Evolutionary conservation across 768 basidiomycete genomes (phyloP), one percentile per base, ranked within the genome.

Genomic region (Macrolepiota albuminosa): DNA sequence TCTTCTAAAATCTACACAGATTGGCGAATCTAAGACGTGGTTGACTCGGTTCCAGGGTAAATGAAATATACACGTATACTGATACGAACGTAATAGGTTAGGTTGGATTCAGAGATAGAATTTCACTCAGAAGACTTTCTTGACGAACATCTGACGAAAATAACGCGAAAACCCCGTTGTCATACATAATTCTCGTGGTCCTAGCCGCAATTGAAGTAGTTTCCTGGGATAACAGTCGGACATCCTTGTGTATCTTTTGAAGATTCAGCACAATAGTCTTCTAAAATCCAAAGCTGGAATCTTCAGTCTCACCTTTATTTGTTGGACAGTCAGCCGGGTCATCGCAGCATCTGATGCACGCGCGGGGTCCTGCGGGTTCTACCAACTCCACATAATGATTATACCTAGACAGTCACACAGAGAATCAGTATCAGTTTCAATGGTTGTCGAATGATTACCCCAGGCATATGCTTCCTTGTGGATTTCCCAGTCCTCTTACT

Each of bases 361-460:
- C 83, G 2, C 84, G 75, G 3, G 67, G 68, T 6, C 71, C 81
- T 24, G 71, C 72, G 11, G 83, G 84, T 66, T 85, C 84, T 31
- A 84, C 74, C 18, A 84, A 69, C 62, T 85, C 84, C 24, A 84
- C 81, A 63, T 84, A 85, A 67, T 84, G 82, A 40, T 83, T 84
- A 67, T 82, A 85, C 4, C 79, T 80, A 45, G 10, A 45, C 14
- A 14, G 11, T 33, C 10, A 21, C n/a, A 46, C 8, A 56, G 14
- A 34, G 37, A 40, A 21, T 45, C 45, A 60, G 36, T 16, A 24
- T n/a, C 45, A 51, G 21, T 56, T 45, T 39, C 6, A 24, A 43
- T 40, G 37, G 21, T 36, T 1, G 6, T 9, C 2, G 29, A 9
- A 51, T 58, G 43, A 71, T 36, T 52, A 83, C 78, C 82, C 83